Evolutionary conservation across 2,329 filamentous ascomycete genomes (phyloP), one percentile per base, ranked within the genome.

Genomic region (Fulvia fulva): DNA sequence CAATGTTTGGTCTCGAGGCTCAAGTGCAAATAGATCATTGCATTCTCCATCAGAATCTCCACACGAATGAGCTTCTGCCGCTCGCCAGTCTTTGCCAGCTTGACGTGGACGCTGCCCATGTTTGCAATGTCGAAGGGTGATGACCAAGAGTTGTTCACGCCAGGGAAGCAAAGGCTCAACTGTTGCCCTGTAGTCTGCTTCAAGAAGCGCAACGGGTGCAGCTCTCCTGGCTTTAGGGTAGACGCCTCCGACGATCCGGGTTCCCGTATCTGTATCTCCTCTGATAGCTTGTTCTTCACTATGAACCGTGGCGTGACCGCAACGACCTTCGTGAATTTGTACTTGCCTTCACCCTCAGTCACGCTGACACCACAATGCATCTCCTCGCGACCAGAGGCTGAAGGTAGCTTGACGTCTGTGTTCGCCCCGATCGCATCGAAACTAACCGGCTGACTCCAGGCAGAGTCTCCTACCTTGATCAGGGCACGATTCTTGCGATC

Each of bases 111-210:
- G 14, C 88, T 95, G 21, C 94, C 94, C 45, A 97, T 82, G 69
- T 97, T 94, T 0, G 92, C 92, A 68, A 99, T 97, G 71, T 96
- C 96, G 80, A 99, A 97, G 0, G 94, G 92, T 12, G 94, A 94
- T 0, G 93, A 96, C 94, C 94, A 99, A 66, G 94, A 91, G 70
- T 96, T 97, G 76, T 96, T 95, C 47, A 97, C 85, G 0, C 93
- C 94, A 0, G 92, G 90, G 73, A 95, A 96, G 74, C 92, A 96
- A 7, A 99, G 79, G 62, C 91, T 96, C 5, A 99, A 78, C 72
- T 99, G 94, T 71, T 97, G 97, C 45, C 89, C 85, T 0, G 84
- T 81, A 12, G 85, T 86, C 73, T 91, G 89, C 65, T 93, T 90
- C 69, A 99, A 80, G 78, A 95, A 97, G 69, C 96, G 89, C 41